Conservation (phyloP, 208 protist species). For the Wallacemonas rigidus region DNA sequence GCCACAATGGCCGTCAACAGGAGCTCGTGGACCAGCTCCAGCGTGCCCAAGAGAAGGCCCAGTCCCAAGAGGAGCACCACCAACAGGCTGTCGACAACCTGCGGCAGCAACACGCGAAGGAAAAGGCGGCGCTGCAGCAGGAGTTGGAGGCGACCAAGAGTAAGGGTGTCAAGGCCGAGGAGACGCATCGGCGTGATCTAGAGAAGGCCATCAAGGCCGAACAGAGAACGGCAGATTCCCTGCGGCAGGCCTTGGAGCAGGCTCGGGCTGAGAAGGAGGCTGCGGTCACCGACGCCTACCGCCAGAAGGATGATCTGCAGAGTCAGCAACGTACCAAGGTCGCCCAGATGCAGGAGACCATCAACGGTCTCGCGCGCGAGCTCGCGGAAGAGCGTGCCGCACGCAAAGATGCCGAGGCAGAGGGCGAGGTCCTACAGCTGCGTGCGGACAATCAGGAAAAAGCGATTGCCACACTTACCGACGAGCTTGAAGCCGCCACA, state of each 20-base stretch:
- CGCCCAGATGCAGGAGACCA: slow-evolving; percentile 43
- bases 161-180: slow-evolving; percentile 36
- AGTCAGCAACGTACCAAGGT: slow-evolving; percentile 60
- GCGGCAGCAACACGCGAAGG: slow-evolving; percentile 50
- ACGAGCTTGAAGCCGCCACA: slow-evolving; percentile 55
- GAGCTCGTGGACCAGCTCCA: slow-evolving; percentile 64
- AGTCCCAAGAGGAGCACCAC: slow-evolving; percentile 48
- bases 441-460: slow-evolving; percentile 57
- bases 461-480: slow-evolving; percentile 36
- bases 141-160: slow-evolving; percentile 39
- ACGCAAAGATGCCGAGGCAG: slow-evolving; percentile 66
- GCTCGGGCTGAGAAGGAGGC: slow-evolving; percentile 60
- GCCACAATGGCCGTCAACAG: slow-evolving; percentile 39
- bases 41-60: slow-evolving; percentile 41
- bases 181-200: slow-evolving; percentile 40
- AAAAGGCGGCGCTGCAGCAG: slow-evolving; percentile 44
- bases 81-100: slow-evolving; percentile 40
- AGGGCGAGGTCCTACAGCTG: slow-evolving; percentile 50
- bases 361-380: slow-evolving; percentile 49
- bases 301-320: slow-evolving; percentile 56
- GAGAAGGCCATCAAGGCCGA: slow-evolving; percentile 54
- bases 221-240: slow-evolving; percentile 42
- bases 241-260: slow-evolving; percentile 64
- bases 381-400: slow-evolving; percentile 50
- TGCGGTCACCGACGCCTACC: slow-evolving; percentile 37